These are phyloP conservation scores for Trichomonas tenax DNA, from an alignment of 208 protist species.

Conservation along the genomic window DNA sequence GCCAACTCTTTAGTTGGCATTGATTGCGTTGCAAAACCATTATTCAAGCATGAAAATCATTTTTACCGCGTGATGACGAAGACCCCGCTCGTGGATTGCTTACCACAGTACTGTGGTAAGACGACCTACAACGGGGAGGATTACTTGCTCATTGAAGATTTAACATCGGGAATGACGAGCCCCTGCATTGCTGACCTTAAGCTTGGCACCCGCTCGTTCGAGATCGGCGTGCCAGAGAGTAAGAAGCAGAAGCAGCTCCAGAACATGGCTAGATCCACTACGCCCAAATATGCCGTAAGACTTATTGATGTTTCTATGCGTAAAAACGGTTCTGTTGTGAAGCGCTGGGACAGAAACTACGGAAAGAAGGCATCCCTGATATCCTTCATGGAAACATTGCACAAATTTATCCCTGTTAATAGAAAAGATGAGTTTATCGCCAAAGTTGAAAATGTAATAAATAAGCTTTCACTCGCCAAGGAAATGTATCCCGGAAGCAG, in stretches of 20 bases:
- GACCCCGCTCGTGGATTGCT: background rate
- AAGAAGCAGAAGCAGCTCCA: background rate
- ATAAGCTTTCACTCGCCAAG: background rate
- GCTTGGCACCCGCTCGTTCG: background rate
- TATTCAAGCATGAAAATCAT: background rate
- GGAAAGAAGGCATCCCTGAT: background rate
- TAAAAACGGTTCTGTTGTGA: background rate
- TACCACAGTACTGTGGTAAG: background rate
- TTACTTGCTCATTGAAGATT: background rate
- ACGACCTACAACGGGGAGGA: background rate
- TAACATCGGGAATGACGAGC: background rate
- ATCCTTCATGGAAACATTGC: background rate
- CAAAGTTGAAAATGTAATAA: background rate
- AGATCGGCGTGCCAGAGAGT: background rate
- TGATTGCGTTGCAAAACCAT: background rate
- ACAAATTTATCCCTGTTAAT: background rate
- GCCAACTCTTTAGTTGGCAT: background rate
- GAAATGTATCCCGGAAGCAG: background rate
- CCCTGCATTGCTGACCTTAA: constrained; percentile 10
- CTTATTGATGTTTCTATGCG: background rate
- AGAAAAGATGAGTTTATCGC: background rate
- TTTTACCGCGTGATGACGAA: background rate
- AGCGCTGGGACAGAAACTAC: background rate
- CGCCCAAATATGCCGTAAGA: background rate
- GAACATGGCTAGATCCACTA: background rate